Evolutionary conservation across 192 early-diverging fungal genomes (phyloP).

Genomic region (Cetraspora pellucida): DNA sequence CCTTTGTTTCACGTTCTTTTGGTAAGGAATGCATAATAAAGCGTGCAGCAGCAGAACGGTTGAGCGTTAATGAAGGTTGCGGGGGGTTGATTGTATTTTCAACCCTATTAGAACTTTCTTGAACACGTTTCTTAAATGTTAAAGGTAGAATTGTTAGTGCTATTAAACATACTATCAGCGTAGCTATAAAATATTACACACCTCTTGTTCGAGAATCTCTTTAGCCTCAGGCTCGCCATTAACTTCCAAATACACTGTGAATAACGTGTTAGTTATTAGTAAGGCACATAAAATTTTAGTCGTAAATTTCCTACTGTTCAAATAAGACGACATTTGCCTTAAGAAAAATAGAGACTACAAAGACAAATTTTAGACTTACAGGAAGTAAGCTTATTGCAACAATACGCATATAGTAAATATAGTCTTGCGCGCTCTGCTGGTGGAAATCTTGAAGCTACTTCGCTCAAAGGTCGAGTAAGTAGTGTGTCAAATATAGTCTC

Average conservation of each 20-base stretch:
- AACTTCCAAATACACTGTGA: too few relatives aligned
- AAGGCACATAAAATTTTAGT: too few relatives aligned
- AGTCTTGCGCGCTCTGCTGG: neutral
- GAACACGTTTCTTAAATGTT: neutral
- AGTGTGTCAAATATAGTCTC: neutral
- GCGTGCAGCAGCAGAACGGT: neutral
- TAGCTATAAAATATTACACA: too few relatives aligned
- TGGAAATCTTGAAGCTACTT: neutral
- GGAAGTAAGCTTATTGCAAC: neutral
- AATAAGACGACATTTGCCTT: too few relatives aligned
- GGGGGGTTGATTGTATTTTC: constrained; percentile 9
- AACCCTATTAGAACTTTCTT: neutral
- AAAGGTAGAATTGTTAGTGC: neutral
- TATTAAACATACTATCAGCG: neutral
- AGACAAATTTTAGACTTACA: neutral
- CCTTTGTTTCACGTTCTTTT: neutral
- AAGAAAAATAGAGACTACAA: too few relatives aligned
- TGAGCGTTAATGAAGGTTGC: neutral
- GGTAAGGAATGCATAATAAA: constrained; percentile 9
- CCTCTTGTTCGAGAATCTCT: too few relatives aligned
- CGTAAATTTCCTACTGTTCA: too few relatives aligned
- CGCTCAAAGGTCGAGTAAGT: neutral
- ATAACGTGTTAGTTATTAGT: too few relatives aligned
- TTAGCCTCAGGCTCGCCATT: too few relatives aligned
- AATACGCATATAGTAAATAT: neutral